Base-by-base conservation (phyloP, 805 yeast genomes). In the Wickerhamiella dianesei region DNA sequence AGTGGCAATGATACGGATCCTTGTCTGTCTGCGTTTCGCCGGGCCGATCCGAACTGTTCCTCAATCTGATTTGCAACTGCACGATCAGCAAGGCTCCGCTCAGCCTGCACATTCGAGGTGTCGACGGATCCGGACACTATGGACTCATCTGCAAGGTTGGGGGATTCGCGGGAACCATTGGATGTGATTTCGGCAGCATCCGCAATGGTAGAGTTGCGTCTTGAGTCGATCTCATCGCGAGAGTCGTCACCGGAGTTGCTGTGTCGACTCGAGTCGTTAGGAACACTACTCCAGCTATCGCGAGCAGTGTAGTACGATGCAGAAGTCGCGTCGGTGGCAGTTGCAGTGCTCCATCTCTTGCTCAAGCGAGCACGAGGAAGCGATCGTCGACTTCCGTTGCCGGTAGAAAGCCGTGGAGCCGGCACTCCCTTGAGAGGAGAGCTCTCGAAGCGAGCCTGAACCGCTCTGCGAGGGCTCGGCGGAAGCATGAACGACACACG, bases 401-500 rank as follows among this genome's bases (percentile, higher is more conserved):
- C 32, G 12, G 32, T 25, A 25, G 32, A 25, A 6, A 12, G 9
- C 9, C 32, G 32, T 6, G 32, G 6, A 25, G 32, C 6, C 12
- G 32, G n/a, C n/a, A n/a, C n/a, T n/a, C n/a, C 14, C 17, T 36
- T 36, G 19, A 36, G 39, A 36, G 41, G 41, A 21, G 41, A 39
- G 25, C 41, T 39, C 17, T 39, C 41, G 25, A 20, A 39, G 14
- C 41, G 21, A 5, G 41, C 20, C 21, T 18, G 39, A 6, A n/a
- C 17, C 8, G 19, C 17, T 36, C 8, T 36, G 39, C 39, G 17
- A 6, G 39, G 41, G 41, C 25, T 20, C 16, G 14, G 41, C 14
- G 41, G 41, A 18, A 39, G n/a, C 21, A 39, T 39, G 41, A 39
- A 39, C 9, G 41, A 39, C 25, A 39, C 41, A 8, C 41, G 41